Conservation (phyloP, 2,329 filamentous ascomycete species). For the Xylaria sp. region DNA sequence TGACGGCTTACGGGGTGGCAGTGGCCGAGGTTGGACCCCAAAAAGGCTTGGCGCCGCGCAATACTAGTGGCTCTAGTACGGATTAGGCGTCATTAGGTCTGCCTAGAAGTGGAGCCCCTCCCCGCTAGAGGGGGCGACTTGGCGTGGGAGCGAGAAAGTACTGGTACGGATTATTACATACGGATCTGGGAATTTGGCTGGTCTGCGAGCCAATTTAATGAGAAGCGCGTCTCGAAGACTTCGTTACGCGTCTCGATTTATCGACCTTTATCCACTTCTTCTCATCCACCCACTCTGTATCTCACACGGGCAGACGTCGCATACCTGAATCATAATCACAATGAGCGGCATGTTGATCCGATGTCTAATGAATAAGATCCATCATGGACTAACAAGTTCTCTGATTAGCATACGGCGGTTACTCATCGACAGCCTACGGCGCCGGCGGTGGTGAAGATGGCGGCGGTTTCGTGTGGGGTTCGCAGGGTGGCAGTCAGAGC, state of each 20-base stretch:
- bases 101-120: too few relatives aligned
- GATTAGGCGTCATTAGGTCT: too few relatives aligned
- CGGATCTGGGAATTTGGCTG: neutral
- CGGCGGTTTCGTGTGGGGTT: constrained; percentile 58
- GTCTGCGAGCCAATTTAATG: neutral
- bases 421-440: constrained; percentile 43
- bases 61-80: too few relatives aligned
- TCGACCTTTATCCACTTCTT: neutral
- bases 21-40: too few relatives aligned
- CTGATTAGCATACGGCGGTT: constrained; percentile 44
- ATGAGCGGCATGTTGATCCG: constrained; percentile 19
- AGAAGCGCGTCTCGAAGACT: constrained; percentile 24
- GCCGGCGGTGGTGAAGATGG: constrained; percentile 54
- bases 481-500: constrained; percentile 53
- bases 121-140: too few relatives aligned
- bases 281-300: neutral
- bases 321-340: neutral
- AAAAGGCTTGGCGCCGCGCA: too few relatives aligned
- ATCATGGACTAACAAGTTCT: constrained; percentile 3
- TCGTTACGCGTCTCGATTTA: constrained; percentile 24
- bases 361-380: neutral
- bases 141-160: too few relatives aligned
- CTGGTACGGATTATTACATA: too few relatives aligned
- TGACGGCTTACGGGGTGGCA: too few relatives aligned
- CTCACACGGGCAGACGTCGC: neutral